These are phyloP conservation scores for Coniochaeta prunicola DNA, from an alignment of 2,329 filamentous ascomycete species.

Conservation along the genomic window DNA sequence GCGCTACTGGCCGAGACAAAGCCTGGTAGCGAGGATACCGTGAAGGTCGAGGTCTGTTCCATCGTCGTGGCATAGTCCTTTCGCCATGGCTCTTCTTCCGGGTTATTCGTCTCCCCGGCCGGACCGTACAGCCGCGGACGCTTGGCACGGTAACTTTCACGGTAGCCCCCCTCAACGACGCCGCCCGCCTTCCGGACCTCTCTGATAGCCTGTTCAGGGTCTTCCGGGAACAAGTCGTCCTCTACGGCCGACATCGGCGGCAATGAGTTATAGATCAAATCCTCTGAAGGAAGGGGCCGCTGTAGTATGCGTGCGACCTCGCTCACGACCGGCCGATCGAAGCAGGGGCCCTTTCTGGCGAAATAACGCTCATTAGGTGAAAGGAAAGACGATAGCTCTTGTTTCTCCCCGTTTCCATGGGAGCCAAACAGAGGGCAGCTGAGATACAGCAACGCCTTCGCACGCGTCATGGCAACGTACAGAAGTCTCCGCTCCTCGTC, in stretches of 20 bases:
- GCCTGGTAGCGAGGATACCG: constrained; percentile 46
- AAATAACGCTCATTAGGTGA: constrained; percentile 43
- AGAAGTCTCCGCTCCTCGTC: constrained; percentile 84
- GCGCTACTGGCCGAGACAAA: constrained; percentile 58
- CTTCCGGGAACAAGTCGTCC: constrained; percentile 62
- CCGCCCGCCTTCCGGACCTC: not conserved
- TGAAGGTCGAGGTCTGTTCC: constrained; percentile 51
- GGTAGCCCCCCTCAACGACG: constrained; percentile 1
- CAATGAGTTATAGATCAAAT: constrained; percentile 44
- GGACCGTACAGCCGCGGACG: constrained; percentile 17
- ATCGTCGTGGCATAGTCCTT: constrained; percentile 53
- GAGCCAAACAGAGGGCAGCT: constrained; percentile 69
- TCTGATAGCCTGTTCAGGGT: constrained; percentile 40
- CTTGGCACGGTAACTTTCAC: constrained; percentile 14
- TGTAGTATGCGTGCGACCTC: constrained; percentile 66
- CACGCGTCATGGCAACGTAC: constrained; percentile 95
- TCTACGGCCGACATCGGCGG: constrained; percentile 49
- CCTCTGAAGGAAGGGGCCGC: constrained; percentile 50
- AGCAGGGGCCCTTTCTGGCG: constrained; percentile 60
- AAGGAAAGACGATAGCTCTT: constrained; percentile 67
- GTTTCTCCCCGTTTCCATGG: constrained; percentile 43
- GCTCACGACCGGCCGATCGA: constrained; percentile 54
- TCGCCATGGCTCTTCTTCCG: constrained; percentile 27
- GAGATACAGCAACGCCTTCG: constrained; percentile 77
- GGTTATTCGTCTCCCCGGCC: constrained; percentile 19